These are phyloP conservation scores for Phialocephala sp. DNA, from an alignment of 2,329 filamentous ascomycete genomes.

Conservation along the genomic window DNA sequence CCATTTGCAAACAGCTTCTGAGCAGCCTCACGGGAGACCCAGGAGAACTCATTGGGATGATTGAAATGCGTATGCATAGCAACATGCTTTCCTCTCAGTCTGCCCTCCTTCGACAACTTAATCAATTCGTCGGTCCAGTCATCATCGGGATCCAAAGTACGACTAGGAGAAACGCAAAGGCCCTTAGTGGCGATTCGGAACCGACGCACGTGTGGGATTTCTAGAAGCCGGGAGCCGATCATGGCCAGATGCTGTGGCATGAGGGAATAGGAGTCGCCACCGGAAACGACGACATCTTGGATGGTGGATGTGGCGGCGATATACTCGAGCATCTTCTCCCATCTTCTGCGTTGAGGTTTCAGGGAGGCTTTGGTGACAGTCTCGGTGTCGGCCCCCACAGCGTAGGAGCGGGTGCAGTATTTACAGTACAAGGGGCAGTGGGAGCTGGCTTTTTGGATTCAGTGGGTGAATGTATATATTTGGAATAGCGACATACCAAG, in stretches of 20 bases:
- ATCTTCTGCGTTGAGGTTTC: conserved; percentile 50
- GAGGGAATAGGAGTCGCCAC: conserved; percentile 66
- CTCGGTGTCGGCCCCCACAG: conserved; percentile 60
- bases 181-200: conserved; percentile 68
- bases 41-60: conserved; percentile 65
- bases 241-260: conserved; percentile 55
- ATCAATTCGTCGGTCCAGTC: conserved; percentile 60
- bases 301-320: conserved; percentile 56
- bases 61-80: conserved; percentile 71
- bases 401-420: conserved; percentile 66
- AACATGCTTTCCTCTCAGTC: conserved; percentile 60
- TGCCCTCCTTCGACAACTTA: conserved; percentile 55
- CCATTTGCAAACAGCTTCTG: conserved; percentile 56
- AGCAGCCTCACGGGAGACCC: conserved; percentile 59
- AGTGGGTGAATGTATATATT: neutral
- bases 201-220: conserved; percentile 62
- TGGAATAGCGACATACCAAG: conserved; percentile 51
- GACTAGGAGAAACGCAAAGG: conserved; percentile 61
- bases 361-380: conserved; percentile 53
- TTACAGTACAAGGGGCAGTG: conserved; percentile 68
- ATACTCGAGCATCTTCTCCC: conserved; percentile 62
- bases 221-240: conserved; percentile 61
- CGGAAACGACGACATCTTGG: conserved; percentile 66
- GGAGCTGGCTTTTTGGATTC: conserved; percentile 52
- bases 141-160: conserved; percentile 58